Percentiles rank a stretch among this genome's conserved stretches.
Conservation (phyloP, 2,329 filamentous ascomycete species). For the Ophiostoma ips region DNA sequence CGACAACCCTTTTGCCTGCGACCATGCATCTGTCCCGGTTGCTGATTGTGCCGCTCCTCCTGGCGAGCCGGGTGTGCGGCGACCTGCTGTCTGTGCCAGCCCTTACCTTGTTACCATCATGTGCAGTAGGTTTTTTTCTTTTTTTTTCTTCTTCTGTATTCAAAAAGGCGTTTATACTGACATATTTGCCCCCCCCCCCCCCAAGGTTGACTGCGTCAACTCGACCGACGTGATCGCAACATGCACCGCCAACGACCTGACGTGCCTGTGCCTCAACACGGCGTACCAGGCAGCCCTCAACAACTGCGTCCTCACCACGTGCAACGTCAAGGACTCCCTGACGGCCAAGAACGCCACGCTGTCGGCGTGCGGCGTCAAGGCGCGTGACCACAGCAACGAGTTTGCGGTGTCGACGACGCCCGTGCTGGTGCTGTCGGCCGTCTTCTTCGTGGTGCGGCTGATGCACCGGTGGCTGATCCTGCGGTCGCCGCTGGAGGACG, state of each 20-base stretch:
- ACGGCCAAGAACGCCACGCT: conserved; percentile 16
- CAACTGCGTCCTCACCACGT: background rate
- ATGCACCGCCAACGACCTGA: background rate
- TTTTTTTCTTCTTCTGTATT: too few species aligned
- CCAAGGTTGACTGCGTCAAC: background rate
- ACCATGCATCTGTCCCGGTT: background rate
- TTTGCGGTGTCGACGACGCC: conserved; percentile 20
- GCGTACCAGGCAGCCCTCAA: background rate
- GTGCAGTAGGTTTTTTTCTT: too few species aligned
- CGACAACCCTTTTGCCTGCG: too few species aligned
- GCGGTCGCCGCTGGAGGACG: conserved; percentile 16
- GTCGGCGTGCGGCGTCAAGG: conserved; percentile 16
- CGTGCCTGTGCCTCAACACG: conserved; percentile 4
- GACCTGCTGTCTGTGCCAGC: background rate
- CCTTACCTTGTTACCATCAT: background rate
- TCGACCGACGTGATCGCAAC: background rate
- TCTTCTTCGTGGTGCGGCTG: conserved; percentile 27
- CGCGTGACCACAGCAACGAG: conserved; percentile 17
- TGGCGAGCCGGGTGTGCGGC: background rate
- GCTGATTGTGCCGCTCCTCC: background rate
- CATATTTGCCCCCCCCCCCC: too few species aligned
- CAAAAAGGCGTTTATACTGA: background rate
- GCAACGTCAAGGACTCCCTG: conserved; percentile 1
- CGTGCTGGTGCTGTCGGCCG: conserved; percentile 21
- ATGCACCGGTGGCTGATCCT: conserved; percentile 20